A percentile compares a stretch with the other conserved stretches of the same genome.
Evolutionary conservation across 768 basidiomycete genomes (phyloP).

Genomic region (Exsudoporus frostii): DNA sequence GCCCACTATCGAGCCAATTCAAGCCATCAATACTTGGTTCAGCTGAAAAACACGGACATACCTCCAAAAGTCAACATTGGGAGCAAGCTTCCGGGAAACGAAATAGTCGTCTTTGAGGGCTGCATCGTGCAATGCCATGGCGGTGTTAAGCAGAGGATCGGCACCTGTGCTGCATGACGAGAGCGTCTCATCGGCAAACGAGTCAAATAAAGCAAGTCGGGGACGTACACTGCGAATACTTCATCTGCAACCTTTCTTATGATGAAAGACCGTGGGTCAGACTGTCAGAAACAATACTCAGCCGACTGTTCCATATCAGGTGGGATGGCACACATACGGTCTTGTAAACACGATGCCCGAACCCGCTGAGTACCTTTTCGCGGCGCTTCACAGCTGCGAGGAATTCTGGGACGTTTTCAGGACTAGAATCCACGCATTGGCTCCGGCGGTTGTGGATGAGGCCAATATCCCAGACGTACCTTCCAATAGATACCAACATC

Average conservation of each 20-base stretch:
- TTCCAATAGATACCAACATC: conserved; percentile 87
- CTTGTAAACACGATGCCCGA: conserved; percentile 84
- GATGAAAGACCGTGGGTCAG: conserved; percentile 88
- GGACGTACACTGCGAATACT: conserved; percentile 78
- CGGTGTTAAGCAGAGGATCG: conserved; percentile 83
- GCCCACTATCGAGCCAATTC: conserved; percentile 46
- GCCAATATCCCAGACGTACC: conserved; percentile 39
- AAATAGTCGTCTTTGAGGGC: conserved; percentile 93
- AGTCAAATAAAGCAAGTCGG: background rate
- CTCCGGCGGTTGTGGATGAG: background rate
- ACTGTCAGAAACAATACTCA: conserved; percentile 39
- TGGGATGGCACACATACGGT: conserved; percentile 42
- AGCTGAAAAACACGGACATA: background rate
- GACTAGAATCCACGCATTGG: conserved; percentile 38
- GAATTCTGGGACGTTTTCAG: conserved; percentile 81
- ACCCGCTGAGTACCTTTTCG: conserved; percentile 86
- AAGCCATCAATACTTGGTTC: background rate
- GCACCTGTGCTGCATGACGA: conserved; percentile 62
- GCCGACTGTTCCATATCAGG: background rate
- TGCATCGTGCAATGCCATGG: conserved; percentile 83
- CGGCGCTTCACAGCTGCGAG: conserved; percentile 84
- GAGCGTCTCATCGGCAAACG: background rate
- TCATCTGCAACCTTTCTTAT: conserved; percentile 88
- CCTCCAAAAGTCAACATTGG: conserved; percentile 91
- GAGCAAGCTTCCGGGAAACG: conserved; percentile 72